phyloP scores from a whole-genome alignment of 148 eudicot species.

The Dysphania ambrosioides region DNA sequence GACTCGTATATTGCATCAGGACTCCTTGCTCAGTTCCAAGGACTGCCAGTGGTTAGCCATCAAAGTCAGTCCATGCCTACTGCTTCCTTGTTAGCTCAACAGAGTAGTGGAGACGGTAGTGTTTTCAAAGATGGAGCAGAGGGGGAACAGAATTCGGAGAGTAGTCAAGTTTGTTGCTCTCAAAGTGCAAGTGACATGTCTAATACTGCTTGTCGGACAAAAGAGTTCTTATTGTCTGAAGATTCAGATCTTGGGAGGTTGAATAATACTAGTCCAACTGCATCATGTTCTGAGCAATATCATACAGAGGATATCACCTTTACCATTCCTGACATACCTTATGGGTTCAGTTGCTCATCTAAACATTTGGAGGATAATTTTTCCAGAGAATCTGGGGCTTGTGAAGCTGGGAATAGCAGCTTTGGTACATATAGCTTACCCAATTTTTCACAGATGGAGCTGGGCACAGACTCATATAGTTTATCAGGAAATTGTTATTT shows the following conservation, averaged over 20 bases:
- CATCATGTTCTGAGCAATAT: constrained; percentile 39
- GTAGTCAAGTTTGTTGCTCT: constrained; percentile 65
- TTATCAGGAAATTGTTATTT: constrained; percentile 32
- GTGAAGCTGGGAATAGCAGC: constrained; percentile 35
- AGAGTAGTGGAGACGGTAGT: constrained; percentile 23
- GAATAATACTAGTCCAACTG: constrained; percentile 35
- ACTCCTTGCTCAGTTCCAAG: constrained; percentile 68
- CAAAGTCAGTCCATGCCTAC: constrained; percentile 42
- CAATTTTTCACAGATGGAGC: constrained; percentile 35
- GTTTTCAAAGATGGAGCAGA: constrained; percentile 48
- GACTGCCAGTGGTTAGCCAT: constrained; percentile 42
- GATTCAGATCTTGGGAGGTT: constrained; percentile 39
- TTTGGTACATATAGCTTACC: constrained; percentile 38
- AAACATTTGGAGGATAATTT: constrained; percentile 35
- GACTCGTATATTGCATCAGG: constrained; percentile 81
- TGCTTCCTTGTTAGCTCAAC: constrained; percentile 38
- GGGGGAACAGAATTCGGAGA: constrained; percentile 58
- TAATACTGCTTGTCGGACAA: constrained; percentile 32
- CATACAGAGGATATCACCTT: constrained; percentile 30
- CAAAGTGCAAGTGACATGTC: constrained; percentile 47
- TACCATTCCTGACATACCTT: constrained; percentile 37
- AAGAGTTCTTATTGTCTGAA: constrained; percentile 42
- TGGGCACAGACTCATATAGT: constrained; percentile 44
- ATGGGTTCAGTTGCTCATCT: constrained; percentile 40
- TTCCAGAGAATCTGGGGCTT: constrained; percentile 36